Evolutionary conservation across 2,329 filamentous ascomycete genomes (phyloP), one percentile per base, ranked within the genome.

Genomic region (Fusarium sororula): DNA sequence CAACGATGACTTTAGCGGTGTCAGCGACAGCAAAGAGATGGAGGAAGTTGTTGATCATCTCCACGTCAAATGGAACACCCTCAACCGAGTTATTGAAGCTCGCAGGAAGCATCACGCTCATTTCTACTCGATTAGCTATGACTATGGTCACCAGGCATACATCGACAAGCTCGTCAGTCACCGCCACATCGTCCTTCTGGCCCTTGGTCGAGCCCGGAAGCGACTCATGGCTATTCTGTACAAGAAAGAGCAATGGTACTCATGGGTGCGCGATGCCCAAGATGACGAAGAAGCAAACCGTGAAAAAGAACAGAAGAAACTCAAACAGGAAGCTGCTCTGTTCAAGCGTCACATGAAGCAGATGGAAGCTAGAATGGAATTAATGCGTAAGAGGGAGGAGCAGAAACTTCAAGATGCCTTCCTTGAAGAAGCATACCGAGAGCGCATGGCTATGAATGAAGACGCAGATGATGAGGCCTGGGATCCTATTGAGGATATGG

Each of bases 241-340:
- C 13, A 56, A 70, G 57, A 79, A 77, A 18, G 76, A 77, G 20
- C 54, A 73, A 18, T 79, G 78, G 77, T 77, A 73, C 28, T 20
- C 63, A 1, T 79, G 78, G 78, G 76, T 78, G 3, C 72, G 74
- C 11, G 14, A 77, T n/a, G 74, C 53, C 2, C 77, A 79, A 14
- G 75, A 77, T 6, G 71, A 72, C 3, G 72, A 79, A 32, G 78
- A 79, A 20, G 73, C 67, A 3, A 76, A 48, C 15, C 70, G 71
- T 1, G 78, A 79, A 3, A 79, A 78, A 59, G 77, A 79, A 50
- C 78, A 79, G 51, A 79, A 79, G 57, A 79, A 77, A 70, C 24
- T 79, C 50, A 78, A 77, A 8, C 77, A 73, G 26, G 79, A 80
- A 55, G 78, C 79, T 44, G 73, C 77, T 8, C 44, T 80, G 41